Percentiles rank a stretch among this genome's conserved stretches.
Conservation (phyloP, 2,329 filamentous ascomycete genomes). For the Fusarium multiceps region DNA sequence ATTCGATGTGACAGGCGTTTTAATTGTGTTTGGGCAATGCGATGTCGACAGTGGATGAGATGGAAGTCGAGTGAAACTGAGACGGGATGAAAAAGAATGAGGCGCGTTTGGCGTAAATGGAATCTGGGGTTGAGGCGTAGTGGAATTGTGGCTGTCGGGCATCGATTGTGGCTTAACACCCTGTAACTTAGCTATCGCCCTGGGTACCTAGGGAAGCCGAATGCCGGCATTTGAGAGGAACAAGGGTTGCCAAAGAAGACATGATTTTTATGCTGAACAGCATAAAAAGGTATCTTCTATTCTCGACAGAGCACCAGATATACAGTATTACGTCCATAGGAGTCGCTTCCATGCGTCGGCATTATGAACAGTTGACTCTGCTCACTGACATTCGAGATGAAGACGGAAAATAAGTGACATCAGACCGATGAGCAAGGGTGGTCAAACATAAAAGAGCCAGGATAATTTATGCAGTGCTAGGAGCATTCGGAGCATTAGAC, state of each 20-base stretch:
- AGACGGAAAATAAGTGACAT: constrained; percentile 16
- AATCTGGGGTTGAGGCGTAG: constrained; percentile 43
- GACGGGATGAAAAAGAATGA: constrained; percentile 33
- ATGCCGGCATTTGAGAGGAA: not conserved
- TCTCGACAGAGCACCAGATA: not conserved
- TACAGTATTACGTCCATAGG: not conserved
- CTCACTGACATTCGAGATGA: not conserved
- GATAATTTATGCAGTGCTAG: constrained; percentile 22
- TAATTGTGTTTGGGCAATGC: not conserved
- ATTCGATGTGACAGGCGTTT: not conserved
- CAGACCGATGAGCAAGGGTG: constrained; percentile 3
- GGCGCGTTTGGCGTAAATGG: constrained; percentile 25
- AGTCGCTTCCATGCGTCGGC: not conserved
- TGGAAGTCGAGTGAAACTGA: constrained; percentile 1
- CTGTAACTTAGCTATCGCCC: not conserved
- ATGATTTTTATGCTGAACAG: not conserved
- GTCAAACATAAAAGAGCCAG: constrained; percentile 11
- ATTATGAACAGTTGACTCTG: not conserved
- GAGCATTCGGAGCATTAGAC: constrained; percentile 20
- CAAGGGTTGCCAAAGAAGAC: not conserved
- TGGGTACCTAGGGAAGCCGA: not conserved
- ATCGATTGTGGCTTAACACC: constrained; percentile 22
- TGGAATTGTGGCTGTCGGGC: constrained; percentile 34
- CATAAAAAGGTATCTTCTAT: not conserved
- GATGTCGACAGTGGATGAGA: constrained; percentile 11